phyloP scores from a whole-genome alignment of 257 asterid genomes.

The Parsonsia alboflavescens region DNA sequence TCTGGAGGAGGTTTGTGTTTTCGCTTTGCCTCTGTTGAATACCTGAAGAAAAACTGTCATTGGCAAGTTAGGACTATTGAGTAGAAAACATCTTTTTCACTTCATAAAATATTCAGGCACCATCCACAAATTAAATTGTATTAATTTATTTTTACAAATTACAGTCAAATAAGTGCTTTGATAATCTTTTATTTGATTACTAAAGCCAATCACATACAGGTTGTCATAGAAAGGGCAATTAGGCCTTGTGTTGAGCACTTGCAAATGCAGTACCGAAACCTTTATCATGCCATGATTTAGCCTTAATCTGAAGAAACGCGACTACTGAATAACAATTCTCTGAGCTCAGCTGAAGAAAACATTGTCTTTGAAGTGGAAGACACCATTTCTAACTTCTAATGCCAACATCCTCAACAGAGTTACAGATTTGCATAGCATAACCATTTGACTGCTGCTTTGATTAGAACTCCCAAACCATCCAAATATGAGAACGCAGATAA shows the following conservation, averaged over 20 bases:
- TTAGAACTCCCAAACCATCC: not conserved
- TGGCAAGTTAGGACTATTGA: constrained; percentile 37
- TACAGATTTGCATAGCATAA: not conserved
- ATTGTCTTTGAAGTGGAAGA: not conserved
- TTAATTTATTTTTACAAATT: not conserved
- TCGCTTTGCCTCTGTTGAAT: constrained; percentile 42
- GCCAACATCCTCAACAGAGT: not conserved
- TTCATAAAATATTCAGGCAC: constrained; percentile 14
- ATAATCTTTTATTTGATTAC: not conserved
- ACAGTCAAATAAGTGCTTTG: not conserved
- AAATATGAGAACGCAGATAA: not conserved
- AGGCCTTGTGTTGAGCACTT: not conserved
- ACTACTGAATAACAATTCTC: not conserved
- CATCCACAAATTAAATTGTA: constrained; percentile 1
- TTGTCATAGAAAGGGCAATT: not conserved
- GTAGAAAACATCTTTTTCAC: not conserved
- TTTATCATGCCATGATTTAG: not conserved
- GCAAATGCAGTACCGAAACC: not conserved
- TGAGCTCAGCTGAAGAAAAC: not conserved
- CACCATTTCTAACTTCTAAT: not conserved
- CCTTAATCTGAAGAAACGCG: not conserved
- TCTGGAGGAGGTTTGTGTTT: constrained; percentile 22
- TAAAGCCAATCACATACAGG: not conserved
- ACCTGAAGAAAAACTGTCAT: constrained; percentile 71
- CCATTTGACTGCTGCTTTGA: not conserved